Evolutionary conservation across 176 grass and related monocot genomes (phyloP).

Genomic region (Lolium multiflorum): DNA sequence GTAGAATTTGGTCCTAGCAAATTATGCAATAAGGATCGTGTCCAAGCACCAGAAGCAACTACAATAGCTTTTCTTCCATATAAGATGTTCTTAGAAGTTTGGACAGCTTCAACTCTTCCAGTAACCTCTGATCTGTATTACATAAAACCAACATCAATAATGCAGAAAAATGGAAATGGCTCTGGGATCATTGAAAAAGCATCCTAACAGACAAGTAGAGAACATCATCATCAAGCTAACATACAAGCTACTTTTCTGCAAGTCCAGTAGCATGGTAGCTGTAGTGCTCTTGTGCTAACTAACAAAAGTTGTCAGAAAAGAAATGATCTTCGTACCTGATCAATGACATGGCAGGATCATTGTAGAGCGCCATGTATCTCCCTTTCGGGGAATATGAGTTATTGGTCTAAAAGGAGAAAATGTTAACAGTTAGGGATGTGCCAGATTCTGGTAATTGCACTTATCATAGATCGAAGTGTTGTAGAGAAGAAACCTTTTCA

Average conservation of each 20-base stretch:
- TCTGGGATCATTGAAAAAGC: background rate
- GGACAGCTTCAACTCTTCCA: slow-evolving; percentile 80
- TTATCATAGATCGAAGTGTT: background rate
- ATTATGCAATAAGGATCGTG: slow-evolving; percentile 66
- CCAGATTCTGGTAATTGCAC: background rate
- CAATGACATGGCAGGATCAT: slow-evolving; percentile 77
- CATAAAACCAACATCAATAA: slow-evolving; percentile 34
- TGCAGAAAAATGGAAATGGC: slow-evolving; percentile 5
- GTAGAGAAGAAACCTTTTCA: slow-evolving; percentile 64
- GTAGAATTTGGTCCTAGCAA: slow-evolving; percentile 60
- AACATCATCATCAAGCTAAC: background rate
- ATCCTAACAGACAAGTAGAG: slow-evolving; percentile 13
- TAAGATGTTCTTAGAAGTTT: slow-evolving; percentile 80
- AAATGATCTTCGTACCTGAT: slow-evolving; percentile 66
- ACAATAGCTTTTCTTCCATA: slow-evolving; percentile 82
- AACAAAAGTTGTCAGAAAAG: slow-evolving; percentile 31
- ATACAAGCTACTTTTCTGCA: slow-evolving; percentile 12
- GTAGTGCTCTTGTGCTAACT: slow-evolving; percentile 6
- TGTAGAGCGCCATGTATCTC: slow-evolving; percentile 85
- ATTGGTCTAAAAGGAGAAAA: slow-evolving; percentile 61
- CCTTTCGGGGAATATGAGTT: slow-evolving; percentile 67
- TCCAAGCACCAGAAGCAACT: slow-evolving; percentile 90
- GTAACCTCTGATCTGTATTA: slow-evolving; percentile 66
- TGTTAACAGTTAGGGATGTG: background rate
- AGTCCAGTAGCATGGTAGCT: slow-evolving; percentile 8